Evolutionary conservation across 2,329 filamentous ascomycete genomes (phyloP), one percentile per base, ranked within the genome.

Genomic region (Verticillium alfalfae): DNA sequence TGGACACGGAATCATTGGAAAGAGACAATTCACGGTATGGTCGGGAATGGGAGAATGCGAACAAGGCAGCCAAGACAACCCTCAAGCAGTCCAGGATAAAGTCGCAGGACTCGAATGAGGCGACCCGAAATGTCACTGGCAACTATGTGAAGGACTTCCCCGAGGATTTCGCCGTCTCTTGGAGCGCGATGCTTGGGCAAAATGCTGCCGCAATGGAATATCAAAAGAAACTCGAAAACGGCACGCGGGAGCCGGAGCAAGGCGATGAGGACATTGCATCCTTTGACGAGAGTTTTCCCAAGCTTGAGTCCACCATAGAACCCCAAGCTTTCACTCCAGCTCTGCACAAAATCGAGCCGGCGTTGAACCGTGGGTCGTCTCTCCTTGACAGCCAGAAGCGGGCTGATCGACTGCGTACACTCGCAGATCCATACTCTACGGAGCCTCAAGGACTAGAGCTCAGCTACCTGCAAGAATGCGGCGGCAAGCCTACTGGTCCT

Each of bases 121-220:
- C n/a, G 52, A 56, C 15, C 31, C 54, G 12, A 49, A 60, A 56
- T 60, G 38, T 84, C 57, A 82, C 79, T 9, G 82, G 81, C 4
- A 81, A 79, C 64, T 84, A 78, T 63, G 70, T 72, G 9, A 78
- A 76, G 37, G 82, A 84, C 67, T 84, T 84, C 62, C 80, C 81
- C 0, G 81, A 84, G 62, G 81, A 84, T 3, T 83, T 82, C 60
- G 66, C 75, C 0, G 68, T 69, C 5, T 75, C 75, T 1, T 83
- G 81, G 81, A 72, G 70, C 49, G 66, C 62, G 7, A 64, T 58
- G 18, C 26, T 65, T n/a, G 49, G 55, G 34, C 60, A 54, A 59
- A 65, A 65, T 39, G 45, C n/a, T 5, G 67, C 26, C 26, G 56
- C 45, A 18, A 22, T 18, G 56, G 18, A 64, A 34, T 34, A 34